Evolutionary conservation across 345 rosid species (phyloP).

Genomic region (Pugionium cornutum): DNA sequence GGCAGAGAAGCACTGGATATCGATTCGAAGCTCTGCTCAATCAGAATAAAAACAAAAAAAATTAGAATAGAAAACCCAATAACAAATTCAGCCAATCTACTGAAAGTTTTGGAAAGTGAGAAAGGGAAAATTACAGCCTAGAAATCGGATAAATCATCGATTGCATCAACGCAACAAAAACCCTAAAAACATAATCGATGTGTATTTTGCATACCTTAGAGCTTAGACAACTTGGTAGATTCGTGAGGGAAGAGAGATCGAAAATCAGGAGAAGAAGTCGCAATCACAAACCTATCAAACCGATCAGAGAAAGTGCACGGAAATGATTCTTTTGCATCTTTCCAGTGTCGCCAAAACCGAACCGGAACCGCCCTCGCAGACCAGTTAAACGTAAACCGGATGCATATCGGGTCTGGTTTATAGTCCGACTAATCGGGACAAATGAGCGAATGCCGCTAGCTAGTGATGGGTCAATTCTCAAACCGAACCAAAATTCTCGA

Average conservation of each 20-base stretch:
- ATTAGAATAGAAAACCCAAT: not conserved
- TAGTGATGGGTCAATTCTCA: no score
- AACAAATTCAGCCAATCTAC: not conserved
- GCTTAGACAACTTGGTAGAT: not conserved
- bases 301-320: not conserved
- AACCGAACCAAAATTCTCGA: no score
- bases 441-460: no score
- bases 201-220: conserved; percentile 19
- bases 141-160: not conserved
- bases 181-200: not conserved
- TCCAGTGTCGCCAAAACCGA: conserved; percentile 1
- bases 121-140: not conserved
- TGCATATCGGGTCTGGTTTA: no score
- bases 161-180: not conserved
- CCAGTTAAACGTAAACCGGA: no score
- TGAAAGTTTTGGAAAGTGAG: conserved; percentile 1
- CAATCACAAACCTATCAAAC: not conserved
- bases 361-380: not conserved
- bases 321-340: not conserved
- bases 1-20: not conserved
- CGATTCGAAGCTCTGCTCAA: not conserved
- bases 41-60: not conserved
- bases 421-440: no score
- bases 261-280: not conserved
- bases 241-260: conserved; percentile 14